Conservation (phyloP, 768 basidiomycete species). For the Mrakia frigida region DNA sequence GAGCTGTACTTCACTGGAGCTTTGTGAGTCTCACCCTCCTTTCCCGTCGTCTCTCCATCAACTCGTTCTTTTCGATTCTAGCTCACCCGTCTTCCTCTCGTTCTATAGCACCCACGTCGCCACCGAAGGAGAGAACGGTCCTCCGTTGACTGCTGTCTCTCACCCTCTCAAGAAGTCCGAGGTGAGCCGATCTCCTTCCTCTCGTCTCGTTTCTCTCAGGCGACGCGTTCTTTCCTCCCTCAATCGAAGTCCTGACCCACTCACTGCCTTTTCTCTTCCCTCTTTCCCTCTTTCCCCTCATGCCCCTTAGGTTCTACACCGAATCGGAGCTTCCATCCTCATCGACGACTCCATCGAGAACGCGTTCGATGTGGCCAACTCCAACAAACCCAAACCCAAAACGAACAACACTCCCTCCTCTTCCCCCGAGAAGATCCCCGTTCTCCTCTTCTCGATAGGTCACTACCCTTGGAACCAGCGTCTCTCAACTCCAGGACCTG, state of each 20-base stretch:
- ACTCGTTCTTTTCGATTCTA: background rate
- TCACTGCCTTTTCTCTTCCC: background rate
- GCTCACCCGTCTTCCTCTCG: background rate
- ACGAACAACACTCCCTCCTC: background rate
- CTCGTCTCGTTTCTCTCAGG: background rate
- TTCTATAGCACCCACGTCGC: conserved; percentile 22
- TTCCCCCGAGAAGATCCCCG: conserved; percentile 12
- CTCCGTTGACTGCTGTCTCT: background rate
- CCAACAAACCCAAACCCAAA: background rate
- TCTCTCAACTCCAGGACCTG: background rate
- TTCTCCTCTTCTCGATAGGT: conserved; percentile 24
- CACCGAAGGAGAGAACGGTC: conserved; percentile 26
- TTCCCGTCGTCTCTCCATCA: background rate
- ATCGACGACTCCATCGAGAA: conserved; percentile 33
- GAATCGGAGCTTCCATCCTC: conserved; percentile 23
- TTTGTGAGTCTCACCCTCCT: background rate
- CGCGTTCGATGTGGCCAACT: conserved; percentile 26
- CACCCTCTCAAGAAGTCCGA: conserved; percentile 30
- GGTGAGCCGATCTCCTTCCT: background rate
- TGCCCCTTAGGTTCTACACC: conserved; percentile 5
- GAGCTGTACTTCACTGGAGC: conserved; percentile 30
- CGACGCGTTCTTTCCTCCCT: background rate
- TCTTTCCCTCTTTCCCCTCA: background rate
- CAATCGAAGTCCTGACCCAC: background rate
- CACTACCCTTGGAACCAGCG: conserved; percentile 30